A percentile compares a stretch with the other conserved stretches of the same genome.
phyloP scores from a whole-genome alignment of 257 asterid genomes.

The Nicotiana noctiflora region DNA sequence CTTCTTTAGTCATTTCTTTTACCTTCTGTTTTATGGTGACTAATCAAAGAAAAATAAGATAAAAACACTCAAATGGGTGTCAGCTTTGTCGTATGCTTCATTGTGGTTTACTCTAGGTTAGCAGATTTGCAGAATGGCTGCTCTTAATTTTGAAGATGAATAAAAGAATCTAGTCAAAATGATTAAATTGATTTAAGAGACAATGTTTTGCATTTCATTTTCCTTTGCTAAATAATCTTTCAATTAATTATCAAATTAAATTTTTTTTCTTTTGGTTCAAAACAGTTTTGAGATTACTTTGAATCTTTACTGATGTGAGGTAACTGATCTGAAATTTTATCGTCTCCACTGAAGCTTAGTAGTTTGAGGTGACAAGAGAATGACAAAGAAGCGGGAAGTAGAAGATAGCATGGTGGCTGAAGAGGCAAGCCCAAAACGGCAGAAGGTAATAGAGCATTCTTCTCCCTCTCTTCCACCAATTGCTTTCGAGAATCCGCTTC shows the following conservation, averaged over 20 bases:
- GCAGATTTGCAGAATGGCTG: not conserved
- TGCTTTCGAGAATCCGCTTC: slow-evolving; percentile 61
- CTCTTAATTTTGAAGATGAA: not conserved
- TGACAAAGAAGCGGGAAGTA: slow-evolving; percentile 48
- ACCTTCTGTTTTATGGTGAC: not conserved
- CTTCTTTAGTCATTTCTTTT: not conserved
- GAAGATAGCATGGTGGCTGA: slow-evolving; percentile 26
- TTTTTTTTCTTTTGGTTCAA: not conserved
- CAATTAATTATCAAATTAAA: not conserved
- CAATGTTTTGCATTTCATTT: not conserved
- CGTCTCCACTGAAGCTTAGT: not conserved
- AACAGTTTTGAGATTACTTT: not conserved
- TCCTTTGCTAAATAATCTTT: not conserved
- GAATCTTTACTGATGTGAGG: not conserved
- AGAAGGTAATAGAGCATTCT: slow-evolving; percentile 32
- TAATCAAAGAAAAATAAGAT: not conserved
- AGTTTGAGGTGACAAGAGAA: slow-evolving; percentile 12
- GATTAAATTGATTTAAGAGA: not conserved
- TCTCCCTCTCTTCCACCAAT: slow-evolving; percentile 22
- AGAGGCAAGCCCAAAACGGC: slow-evolving; percentile 47
- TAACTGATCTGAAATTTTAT: not conserved
- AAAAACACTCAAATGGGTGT: not conserved
- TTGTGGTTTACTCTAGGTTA: not conserved
- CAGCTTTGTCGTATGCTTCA: not conserved
- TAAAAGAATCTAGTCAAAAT: not conserved